These are phyloP conservation scores for Poterioochromonas sp. DNA, from an alignment of 352 stramenopile genomes.

Conservation along the genomic window DNA sequence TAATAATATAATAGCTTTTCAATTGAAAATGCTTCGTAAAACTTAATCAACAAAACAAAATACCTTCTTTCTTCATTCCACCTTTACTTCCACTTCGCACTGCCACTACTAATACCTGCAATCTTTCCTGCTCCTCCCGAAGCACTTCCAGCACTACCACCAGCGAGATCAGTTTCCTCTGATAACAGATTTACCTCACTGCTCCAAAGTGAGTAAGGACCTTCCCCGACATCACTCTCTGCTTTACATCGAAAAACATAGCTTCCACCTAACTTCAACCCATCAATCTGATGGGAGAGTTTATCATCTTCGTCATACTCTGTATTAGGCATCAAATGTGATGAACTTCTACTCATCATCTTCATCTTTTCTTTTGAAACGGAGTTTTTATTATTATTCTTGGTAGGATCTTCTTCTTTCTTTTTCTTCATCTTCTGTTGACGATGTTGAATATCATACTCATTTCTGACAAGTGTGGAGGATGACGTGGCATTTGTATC, in stretches of 20 bases:
- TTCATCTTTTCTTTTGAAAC: background rate
- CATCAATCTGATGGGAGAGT: background rate
- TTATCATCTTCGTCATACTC: background rate
- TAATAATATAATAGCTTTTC: too few relatives aligned
- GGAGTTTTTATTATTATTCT: background rate
- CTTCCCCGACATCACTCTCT: background rate
- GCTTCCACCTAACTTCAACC: background rate
- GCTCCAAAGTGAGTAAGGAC: conserved; percentile 9
- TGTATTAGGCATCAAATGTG: background rate
- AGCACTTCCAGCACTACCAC: too few relatives aligned
- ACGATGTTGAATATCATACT: background rate
- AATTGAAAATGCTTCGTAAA: too few relatives aligned
- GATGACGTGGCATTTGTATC: background rate
- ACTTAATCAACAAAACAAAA: too few relatives aligned
- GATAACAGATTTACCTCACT: conserved; percentile 5
- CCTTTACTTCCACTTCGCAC: too few relatives aligned
- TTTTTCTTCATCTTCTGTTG: background rate
- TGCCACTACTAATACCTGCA: too few relatives aligned
- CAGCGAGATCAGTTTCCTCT: too few relatives aligned
- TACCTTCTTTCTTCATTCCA: too few relatives aligned
- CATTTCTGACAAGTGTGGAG: background rate
- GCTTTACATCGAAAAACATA: background rate
- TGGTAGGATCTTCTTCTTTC: background rate
- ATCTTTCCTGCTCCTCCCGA: too few relatives aligned
- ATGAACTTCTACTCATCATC: background rate